phyloP scores from a whole-genome alignment of 257 asterid genomes.

The Paulownia fortunei region DNA sequence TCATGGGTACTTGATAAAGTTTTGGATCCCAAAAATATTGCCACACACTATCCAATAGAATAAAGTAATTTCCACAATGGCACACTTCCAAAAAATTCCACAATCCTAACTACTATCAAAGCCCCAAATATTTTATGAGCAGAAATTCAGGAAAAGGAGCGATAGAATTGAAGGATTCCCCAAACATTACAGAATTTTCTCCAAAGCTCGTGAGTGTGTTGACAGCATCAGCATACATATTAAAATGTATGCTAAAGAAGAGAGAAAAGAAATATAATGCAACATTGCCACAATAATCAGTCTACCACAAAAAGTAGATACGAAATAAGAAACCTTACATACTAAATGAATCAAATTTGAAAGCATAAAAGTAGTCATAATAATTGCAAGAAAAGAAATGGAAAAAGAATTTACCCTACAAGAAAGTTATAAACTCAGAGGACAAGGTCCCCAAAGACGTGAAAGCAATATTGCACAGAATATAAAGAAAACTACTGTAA shows the following conservation, averaged over 20 bases:
- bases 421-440: background rate
- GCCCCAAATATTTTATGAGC: background rate
- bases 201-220: background rate
- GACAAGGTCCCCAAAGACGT: background rate
- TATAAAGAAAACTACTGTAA: background rate
- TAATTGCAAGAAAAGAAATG: background rate
- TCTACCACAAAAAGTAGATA: background rate
- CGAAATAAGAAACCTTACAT: background rate
- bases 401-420: background rate
- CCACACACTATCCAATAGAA: too few species aligned
- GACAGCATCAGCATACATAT: background rate
- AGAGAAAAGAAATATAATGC: background rate
- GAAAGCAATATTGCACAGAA: background rate
- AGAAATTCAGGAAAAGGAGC: background rate
- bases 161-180: background rate
- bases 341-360: slow-evolving; percentile 16
- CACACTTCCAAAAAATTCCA: background rate
- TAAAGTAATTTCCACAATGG: background rate
- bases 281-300: background rate
- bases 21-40: too few species aligned
- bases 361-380: background rate
- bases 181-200: background rate
- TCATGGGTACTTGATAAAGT: too few species aligned
- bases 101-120: background rate
- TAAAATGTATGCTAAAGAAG: background rate